A percentile compares a stretch with the other conserved stretches of the same genome.
These are phyloP conservation scores for Botryotinia calthae DNA, from an alignment of 2,329 filamentous ascomycete genomes.

Conservation along the genomic window DNA sequence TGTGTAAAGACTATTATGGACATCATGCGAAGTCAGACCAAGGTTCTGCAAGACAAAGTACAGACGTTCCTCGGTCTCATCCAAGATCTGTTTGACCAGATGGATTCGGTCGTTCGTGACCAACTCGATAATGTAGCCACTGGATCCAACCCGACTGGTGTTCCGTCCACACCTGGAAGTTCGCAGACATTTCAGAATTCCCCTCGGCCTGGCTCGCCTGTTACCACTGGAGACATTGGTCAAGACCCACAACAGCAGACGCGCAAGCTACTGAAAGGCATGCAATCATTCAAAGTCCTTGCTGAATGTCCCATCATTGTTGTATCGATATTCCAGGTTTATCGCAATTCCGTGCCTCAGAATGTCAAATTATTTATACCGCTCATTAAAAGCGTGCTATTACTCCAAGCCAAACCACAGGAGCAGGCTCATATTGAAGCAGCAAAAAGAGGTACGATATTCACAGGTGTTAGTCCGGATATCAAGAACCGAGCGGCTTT, in stretches of 20 bases:
- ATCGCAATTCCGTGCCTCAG: constrained; percentile 71
- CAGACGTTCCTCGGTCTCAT: constrained; percentile 90
- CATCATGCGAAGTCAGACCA: constrained; percentile 87
- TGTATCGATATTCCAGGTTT: constrained; percentile 95
- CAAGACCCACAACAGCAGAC: constrained; percentile 78
- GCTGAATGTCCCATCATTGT: constrained; percentile 98
- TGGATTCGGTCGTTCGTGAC: constrained; percentile 91
- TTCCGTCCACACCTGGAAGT: constrained; percentile 65
- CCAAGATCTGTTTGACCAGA: constrained; percentile 91
- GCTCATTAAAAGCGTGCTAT: constrained; percentile 84
- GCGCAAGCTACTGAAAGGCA: constrained; percentile 81
- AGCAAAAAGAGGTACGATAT: constrained; percentile 72
- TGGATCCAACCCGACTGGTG: constrained; percentile 50
- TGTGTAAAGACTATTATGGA: constrained; percentile 99
- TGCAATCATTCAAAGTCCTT: constrained; percentile 98
- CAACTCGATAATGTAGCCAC: constrained; percentile 79
- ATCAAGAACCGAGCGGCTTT: constrained; percentile 94
- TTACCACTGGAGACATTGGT: constrained; percentile 78
- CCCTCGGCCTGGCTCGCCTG: constrained; percentile 84
- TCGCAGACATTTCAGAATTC: constrained; percentile 73
- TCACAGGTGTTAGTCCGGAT: constrained; percentile 87
- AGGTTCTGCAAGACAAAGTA: constrained; percentile 75
- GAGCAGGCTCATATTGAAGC: constrained; percentile 88
- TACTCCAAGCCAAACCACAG: constrained; percentile 88
- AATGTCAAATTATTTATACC: constrained; percentile 94